These are phyloP conservation scores for Fusarium nygamai DNA, from an alignment of 2,329 filamentous ascomycete genomes.

Conservation along the genomic window DNA sequence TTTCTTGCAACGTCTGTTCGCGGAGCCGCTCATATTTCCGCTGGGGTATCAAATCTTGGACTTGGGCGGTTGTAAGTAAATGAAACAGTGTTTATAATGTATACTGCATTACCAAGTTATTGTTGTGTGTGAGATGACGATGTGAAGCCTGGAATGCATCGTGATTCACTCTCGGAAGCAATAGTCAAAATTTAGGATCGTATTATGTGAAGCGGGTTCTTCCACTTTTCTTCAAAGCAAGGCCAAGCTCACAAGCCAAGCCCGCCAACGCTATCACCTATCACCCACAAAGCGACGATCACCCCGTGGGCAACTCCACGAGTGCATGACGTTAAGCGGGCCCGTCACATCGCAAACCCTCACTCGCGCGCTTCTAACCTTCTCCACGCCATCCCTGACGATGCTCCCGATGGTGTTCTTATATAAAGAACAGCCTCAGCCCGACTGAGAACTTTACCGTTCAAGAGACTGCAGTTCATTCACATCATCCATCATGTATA, in stretches of 20 bases:
- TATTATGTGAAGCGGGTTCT: not conserved
- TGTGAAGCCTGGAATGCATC: not conserved
- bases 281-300: slow-evolving; percentile 26
- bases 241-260: not conserved
- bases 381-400: slow-evolving; percentile 32
- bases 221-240: not conserved
- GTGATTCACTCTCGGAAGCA: too few relatives aligned
- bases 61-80: not conserved
- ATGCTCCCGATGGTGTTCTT: not conserved
- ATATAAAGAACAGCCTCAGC: slow-evolving; percentile 30
- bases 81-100: not conserved
- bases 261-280: not conserved
- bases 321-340: slow-evolving; percentile 36
- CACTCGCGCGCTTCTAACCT: slow-evolving; percentile 44
- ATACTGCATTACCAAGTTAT: not conserved
- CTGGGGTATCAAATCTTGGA: not conserved
- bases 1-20: slow-evolving; percentile 14
- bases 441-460: not conserved
- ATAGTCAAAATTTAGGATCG: not conserved
- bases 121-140: too few relatives aligned
- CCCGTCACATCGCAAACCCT: slow-evolving; percentile 27
- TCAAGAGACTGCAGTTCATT: slow-evolving; percentile 1
- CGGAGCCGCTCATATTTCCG: slow-evolving; percentile 14
- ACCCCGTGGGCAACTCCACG: slow-evolving; percentile 23
- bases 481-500: slow-evolving; percentile 44